A percentile compares a stretch with the other conserved stretches of the same genome.
These are phyloP conservation scores for Plasmodium sp. DNA, from an alignment of 169 alveolate species.

Conservation along the genomic window DNA sequence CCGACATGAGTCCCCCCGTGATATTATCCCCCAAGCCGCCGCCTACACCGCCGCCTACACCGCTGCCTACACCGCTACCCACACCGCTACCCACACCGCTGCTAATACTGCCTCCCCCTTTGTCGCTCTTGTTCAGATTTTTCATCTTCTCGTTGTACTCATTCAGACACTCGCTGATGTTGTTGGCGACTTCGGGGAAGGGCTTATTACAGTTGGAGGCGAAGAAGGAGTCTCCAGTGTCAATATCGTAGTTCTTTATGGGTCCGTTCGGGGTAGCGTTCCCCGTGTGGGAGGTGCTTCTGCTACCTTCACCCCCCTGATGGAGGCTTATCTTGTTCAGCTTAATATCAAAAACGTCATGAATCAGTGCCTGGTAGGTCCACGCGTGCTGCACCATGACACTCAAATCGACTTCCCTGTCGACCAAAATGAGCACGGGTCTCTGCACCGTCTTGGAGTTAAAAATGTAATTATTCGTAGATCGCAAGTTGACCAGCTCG, in stretches of 20 bases:
- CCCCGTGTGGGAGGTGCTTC: neutral
- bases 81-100: no score
- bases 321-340: slow-evolving; percentile 80
- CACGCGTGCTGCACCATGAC: slow-evolving; percentile 92
- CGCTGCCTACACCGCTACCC: no score
- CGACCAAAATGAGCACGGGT: slow-evolving; percentile 86
- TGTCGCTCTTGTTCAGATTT: slow-evolving; percentile 71
- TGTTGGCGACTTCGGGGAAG: slow-evolving; percentile 84
- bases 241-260: slow-evolving; percentile 77
- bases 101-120: slow-evolving; percentile 4
- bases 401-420: slow-evolving; percentile 87
- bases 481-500: slow-evolving; percentile 78
- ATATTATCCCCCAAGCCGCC: slow-evolving; percentile 12
- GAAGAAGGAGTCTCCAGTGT: slow-evolving; percentile 77
- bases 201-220: slow-evolving; percentile 76
- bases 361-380: slow-evolving; percentile 91
- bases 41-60: neutral
- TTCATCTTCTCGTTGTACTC: slow-evolving; percentile 79
- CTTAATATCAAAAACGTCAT: slow-evolving; percentile 85
- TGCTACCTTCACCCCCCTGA: neutral
- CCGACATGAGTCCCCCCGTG: slow-evolving; percentile 83
- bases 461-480: slow-evolving; percentile 73
- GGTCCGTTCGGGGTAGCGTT: neutral
- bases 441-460: slow-evolving; percentile 81
- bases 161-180: slow-evolving; percentile 80